Base-by-base conservation (phyloP, 805 yeast genomes). In the Saccharomycopsis capsularis region DNA sequence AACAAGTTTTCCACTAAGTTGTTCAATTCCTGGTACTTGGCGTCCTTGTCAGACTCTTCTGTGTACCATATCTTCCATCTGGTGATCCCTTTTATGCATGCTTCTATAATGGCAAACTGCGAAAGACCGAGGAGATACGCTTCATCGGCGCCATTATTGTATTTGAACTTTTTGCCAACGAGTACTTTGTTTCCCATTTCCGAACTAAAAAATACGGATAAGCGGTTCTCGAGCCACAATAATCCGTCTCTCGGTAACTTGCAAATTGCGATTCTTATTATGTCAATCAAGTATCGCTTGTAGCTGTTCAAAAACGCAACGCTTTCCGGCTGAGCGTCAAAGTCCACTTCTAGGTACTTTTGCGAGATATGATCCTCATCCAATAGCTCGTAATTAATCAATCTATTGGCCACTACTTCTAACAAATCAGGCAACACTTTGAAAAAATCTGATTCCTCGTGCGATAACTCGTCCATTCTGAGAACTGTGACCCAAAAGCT, bases 11-110 rank as follows among this genome's bases (percentile, higher is more conserved):
- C 89, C 7, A 84, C 79, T 41, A 76, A 68, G 44, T 74, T 73
- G 41, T 69, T 70, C 46, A 79, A 67, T 47, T 78, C 69, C 19
- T 63, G 70, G 44, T 80, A 81, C 13, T 78, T 69, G 35, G 68
- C 67, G 34, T 76, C 81, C 48, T 74, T 73, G 40, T 73, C 74
- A 22, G 74, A 74, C 3, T 70, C 74, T 4, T 79, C 78, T 32
- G 66, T 74, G 58, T 87, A 89, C 96, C 97, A 91, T 16, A 88
- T 80, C 58, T 87, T 79, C 99, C 99, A 95, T 60, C 99, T 77
- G 11, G 93, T 81, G 22, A 95, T 82, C 34, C 98, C 99, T 52
- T 95, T 76, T 30, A 93, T 78, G 56, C 95, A 83, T 32, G 95
- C 83, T 64, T 91, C 98, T 24, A 89, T 86, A 23, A 89, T 79